A percentile compares a stretch with the other conserved stretches of the same genome.
Evolutionary conservation across 345 rosid species (phyloP).

Genomic region (Gynandropsis gynandra): DNA sequence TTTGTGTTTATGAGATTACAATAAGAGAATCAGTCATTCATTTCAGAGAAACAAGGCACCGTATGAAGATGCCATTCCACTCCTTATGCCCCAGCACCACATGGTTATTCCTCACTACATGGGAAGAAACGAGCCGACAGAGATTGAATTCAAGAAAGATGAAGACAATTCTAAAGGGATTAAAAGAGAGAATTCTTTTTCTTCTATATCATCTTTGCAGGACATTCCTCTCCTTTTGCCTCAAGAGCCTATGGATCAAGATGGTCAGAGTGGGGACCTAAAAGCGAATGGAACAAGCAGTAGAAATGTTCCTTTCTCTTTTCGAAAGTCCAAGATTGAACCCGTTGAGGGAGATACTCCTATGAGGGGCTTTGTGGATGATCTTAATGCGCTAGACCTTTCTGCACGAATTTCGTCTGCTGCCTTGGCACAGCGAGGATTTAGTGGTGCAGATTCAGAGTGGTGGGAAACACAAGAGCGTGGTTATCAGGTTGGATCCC

Average conservation of each 20-base stretch:
- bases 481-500: conserved; percentile 49
- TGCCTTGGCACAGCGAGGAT: conserved; percentile 28
- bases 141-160: conserved; percentile 35
- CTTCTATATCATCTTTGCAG: conserved; percentile 65
- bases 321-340: conserved; percentile 54
- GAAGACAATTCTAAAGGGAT: conserved; percentile 40
- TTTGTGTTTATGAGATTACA: conserved; percentile 9
- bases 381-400: conserved; percentile 34
- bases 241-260: conserved; percentile 62
- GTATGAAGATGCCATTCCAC: conserved; percentile 87
- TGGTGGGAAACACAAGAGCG: conserved; percentile 96
- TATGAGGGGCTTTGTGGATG: conserved; percentile 89
- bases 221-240: conserved; percentile 95
- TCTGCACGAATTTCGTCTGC: conserved; percentile 27
- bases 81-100: conserved; percentile 97
- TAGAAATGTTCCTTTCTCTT: conserved; percentile 49
- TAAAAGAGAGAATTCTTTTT: conserved; percentile 65
- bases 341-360: conserved; percentile 51
- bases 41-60: conserved; percentile 92
- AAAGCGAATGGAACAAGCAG: conserved; percentile 35
- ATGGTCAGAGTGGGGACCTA: conserved; percentile 32
- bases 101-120: conserved; percentile 97
- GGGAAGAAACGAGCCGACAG: conserved; percentile 56
- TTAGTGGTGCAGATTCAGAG: conserved; percentile 42
- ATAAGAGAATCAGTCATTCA: conserved; percentile 9